Conservation (phyloP, 225 moss, liverwort and hornwort genomes). For the Rhytidiadelphus loreus region DNA sequence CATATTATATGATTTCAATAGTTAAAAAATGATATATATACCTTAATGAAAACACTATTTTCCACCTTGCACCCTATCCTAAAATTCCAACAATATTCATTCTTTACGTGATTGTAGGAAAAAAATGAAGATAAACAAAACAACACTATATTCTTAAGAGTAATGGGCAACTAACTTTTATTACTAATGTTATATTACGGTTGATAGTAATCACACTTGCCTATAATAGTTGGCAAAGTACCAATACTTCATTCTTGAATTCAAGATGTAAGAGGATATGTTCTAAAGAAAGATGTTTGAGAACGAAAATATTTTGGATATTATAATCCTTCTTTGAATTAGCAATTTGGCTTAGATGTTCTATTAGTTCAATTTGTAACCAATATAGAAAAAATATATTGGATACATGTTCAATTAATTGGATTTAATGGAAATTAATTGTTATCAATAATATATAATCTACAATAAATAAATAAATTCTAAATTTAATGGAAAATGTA, state of each 20-base stretch:
- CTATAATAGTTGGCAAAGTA: background rate
- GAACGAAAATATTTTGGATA: background rate
- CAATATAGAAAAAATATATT: background rate
- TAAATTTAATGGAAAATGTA: background rate
- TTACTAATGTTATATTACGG: background rate
- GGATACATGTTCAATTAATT: background rate
- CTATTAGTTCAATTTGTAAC: background rate
- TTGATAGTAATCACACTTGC: background rate
- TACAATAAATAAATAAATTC: background rate
- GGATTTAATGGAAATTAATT: background rate
- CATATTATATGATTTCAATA: background rate
- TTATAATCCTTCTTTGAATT: background rate
- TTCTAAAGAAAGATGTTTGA: background rate
- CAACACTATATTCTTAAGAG: background rate
- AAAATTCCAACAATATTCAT: background rate
- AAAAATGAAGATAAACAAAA: background rate
- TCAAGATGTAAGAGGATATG: background rate
- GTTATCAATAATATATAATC: background rate
- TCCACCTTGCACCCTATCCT: fast-evolving
- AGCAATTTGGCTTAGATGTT: background rate
- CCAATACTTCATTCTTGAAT: background rate
- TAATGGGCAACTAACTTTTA: background rate
- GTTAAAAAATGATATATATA: background rate
- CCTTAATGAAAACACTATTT: background rate
- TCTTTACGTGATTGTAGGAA: background rate